phyloP scores from a whole-genome alignment of 257 asterid species.

The Solanum bukasovii region DNA sequence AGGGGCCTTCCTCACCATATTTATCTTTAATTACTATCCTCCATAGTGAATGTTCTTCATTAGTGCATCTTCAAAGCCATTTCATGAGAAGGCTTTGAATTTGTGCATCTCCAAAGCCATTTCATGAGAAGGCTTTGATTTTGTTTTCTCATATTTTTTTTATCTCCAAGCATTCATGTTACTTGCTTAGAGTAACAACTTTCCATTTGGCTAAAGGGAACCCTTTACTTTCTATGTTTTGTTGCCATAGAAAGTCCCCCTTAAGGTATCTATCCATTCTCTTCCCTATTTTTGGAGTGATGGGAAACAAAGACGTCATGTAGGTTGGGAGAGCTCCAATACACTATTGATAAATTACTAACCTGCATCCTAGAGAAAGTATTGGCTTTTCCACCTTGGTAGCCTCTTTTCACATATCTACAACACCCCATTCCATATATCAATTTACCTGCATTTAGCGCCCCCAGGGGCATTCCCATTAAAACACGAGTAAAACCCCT shows the following conservation, averaged over 20 bases:
- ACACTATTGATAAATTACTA: neutral
- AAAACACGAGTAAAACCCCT: neutral
- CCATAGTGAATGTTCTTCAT: neutral
- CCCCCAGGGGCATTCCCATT: neutral
- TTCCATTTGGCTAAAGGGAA: neutral
- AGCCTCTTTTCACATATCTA: neutral
- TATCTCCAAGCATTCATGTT: neutral
- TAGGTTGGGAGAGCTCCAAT: neutral
- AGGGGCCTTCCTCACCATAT: neutral
- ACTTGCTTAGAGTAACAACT: neutral
- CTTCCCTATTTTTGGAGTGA: neutral
- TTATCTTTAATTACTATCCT: neutral
- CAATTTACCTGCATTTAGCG: neutral
- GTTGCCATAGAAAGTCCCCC: neutral
- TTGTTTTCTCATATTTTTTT: neutral
- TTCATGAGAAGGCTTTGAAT: neutral
- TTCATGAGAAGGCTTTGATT: neutral
- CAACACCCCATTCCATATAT: neutral
- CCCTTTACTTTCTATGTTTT: neutral
- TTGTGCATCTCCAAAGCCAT: neutral
- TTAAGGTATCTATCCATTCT: neutral
- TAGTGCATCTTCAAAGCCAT: neutral
- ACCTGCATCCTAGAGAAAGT: neutral
- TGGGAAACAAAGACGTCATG: neutral
- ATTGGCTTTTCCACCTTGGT: neutral